These are phyloP conservation scores for Zygoascus ofunaensis DNA, from an alignment of 805 yeast genomes.

Conservation along the genomic window DNA sequence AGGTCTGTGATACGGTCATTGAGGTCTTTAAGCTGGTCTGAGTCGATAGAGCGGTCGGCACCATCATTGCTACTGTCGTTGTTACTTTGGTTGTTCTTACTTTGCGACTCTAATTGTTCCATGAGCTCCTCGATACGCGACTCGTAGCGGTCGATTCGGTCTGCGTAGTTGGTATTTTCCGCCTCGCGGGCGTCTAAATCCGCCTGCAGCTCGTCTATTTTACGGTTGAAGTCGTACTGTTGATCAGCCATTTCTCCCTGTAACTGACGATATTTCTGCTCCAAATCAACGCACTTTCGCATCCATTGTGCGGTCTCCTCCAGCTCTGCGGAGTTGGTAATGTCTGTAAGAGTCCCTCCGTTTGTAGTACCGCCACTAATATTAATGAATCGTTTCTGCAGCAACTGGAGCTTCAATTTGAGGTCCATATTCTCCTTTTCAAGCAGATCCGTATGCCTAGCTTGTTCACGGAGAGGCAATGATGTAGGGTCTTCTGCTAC, in stretches of 20 bases:
- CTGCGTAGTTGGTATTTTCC: constrained; percentile 1
- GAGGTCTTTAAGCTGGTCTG: constrained; percentile 4
- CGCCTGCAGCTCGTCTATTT: constrained; percentile 35
- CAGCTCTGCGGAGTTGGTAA: constrained; percentile 20
- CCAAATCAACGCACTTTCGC: constrained; percentile 1
- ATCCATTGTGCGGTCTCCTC: constrained; percentile 2
- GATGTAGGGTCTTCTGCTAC: constrained; percentile 9
- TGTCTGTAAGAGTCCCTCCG: constrained; percentile 21
- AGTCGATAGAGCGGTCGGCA: not conserved
- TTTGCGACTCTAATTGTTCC: constrained; percentile 2
- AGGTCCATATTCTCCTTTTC: constrained; percentile 17
- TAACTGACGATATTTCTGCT: not conserved
- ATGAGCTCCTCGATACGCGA: constrained; percentile 2
- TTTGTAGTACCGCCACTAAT: constrained; percentile 21
- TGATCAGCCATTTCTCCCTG: constrained; percentile 19
- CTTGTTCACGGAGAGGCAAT: constrained; percentile 20
- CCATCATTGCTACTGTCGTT: constrained; percentile 2
- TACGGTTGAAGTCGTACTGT: constrained; percentile 31
- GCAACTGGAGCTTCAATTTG: constrained; percentile 14
- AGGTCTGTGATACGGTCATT: constrained; percentile 20
- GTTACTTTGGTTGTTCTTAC: constrained; percentile 18
- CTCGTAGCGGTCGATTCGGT: constrained; percentile 8
- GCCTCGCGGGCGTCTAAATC: constrained; percentile 6
- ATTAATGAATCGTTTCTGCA: constrained; percentile 10
- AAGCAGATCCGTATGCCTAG: constrained; percentile 11